Base-by-base conservation (phyloP, 2,329 filamentous ascomycete species). In the Colletotrichum sp. region DNA sequence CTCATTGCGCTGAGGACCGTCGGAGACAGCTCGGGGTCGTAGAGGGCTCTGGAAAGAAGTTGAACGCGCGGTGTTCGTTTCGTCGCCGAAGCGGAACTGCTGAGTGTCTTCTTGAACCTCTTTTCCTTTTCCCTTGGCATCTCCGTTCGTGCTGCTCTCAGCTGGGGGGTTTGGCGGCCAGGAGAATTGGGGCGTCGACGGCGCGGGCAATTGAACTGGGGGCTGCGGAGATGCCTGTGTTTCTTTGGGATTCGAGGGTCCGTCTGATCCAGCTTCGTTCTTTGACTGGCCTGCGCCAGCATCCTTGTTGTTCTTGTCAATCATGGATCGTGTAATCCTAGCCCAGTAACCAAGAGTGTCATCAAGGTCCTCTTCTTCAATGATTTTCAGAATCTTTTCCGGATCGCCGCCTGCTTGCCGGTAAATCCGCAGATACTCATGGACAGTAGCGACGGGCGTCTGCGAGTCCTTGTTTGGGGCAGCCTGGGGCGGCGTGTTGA, bases 291-390 rank as follows among this genome's bases (percentile, higher is more conserved):
- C 32, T 7, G n/a, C 39, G 21, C 67, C 67, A 44, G 44, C 24
- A 9, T 77, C 75, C n/a, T 21, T 70, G n/a, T 71, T 76, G 30
- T 72, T 76, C 72, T 76, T 78, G 7, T 78, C 77, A 36, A 78
- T 78, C 77, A 78, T 78, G 21, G 77, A 78, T 13, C 70, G 66
- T 16, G 92, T 91, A 28, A 90, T 85, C 36, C 88, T 86, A 13
- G 93, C 87, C 87, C 92, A 91, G 81, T 92, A 91, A 13, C 87
- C 86, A 39, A 95, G 87, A 66, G 90, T 89, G 13, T 91, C 90
- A 71, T 90, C 87, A 3, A 91, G 87, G 6, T 89, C 88, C 79
- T 94, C 92, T 49, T 91, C 88, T 52, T 90, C 88, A 36, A 94
- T 92, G 26, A 94, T 91, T 55, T 88, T 86, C 5, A 93, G 78